Evolutionary conservation across 345 rosid genomes (phyloP), one percentile per base, ranked within the genome.

Genomic region (Eucalyptus globulus): DNA sequence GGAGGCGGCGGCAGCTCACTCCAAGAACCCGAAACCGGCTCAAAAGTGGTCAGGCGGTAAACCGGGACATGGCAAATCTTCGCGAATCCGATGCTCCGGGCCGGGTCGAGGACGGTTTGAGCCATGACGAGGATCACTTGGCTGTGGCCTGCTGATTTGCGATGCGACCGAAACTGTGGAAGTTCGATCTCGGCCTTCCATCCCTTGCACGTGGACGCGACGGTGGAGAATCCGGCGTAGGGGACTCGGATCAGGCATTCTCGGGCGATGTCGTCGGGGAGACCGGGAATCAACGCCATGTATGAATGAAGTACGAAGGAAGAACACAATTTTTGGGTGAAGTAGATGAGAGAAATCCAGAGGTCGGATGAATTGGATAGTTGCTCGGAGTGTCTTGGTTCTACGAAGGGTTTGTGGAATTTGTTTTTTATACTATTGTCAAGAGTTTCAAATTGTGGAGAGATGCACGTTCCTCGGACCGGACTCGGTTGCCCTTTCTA

Each of bases 1-100:
- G 97, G 95, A 88, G 92, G 43, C 87, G 94, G 94, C 47, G 96
- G 97, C 86, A 95, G 88, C 86, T 94, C 94, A 12, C 81, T 88
- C 96, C 96, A 95, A 9, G 86, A 47, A 40, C 95, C 95, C 21
- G 96, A 90, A 21, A 90, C 94, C 49, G 95, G 93, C 50, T 95
- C 96, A 31, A 95, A 89, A 80, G 94, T 86, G 4, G 91, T 45
- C 89, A 96, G 29, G 49, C 93, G 88, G 51, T 94, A 95, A 26
- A 87, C 91, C 49, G 94, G 96, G 47, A 85, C 43, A 29, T 80
- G 26, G 14, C 88, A 88, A 11, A 44, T 86, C 90, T 95, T 95
- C 21, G 88, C 12, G 62, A 50, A 49, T 54, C 89, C 90, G 24
- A 88, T 14, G 26, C 87, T 92, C 7, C 6, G 22, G 17, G 50